Evolutionary conservation across 805 yeast species (phyloP).

Genomic region (Kuraishia borneana): DNA sequence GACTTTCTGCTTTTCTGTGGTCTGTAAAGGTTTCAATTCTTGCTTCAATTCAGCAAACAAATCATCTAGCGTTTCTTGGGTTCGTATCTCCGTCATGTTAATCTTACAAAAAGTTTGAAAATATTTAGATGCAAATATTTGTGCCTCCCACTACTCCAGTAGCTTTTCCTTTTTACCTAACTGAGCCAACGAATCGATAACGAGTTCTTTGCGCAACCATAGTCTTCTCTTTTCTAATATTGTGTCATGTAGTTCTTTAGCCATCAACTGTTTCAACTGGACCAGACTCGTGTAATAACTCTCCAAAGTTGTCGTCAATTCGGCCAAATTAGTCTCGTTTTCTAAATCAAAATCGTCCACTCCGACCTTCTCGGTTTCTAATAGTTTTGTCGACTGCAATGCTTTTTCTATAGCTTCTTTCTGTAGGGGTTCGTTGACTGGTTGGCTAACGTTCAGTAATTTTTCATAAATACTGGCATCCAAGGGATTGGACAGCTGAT

Average conservation of each 20-base stretch:
- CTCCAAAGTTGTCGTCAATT: slow-evolving; percentile 9
- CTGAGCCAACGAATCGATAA: slow-evolving; percentile 10
- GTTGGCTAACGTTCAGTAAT: slow-evolving; percentile 2
- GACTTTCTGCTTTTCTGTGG: background rate
- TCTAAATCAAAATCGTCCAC: slow-evolving; percentile 5
- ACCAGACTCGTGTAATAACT: slow-evolving; percentile 10
- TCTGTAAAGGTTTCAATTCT: background rate
- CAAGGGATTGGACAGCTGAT: slow-evolving; percentile 3
- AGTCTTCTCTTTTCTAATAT: slow-evolving; percentile 8
- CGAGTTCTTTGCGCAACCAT: slow-evolving; percentile 17
- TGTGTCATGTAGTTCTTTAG: slow-evolving; percentile 10
- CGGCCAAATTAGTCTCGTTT: slow-evolving; percentile 4
- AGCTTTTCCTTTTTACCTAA: background rate
- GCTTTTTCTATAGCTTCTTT: slow-evolving; percentile 3
- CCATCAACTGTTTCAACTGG: slow-evolving; percentile 8
- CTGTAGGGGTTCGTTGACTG: slow-evolving; percentile 8
- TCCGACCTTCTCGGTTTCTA: slow-evolving; percentile 4
- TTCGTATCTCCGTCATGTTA: background rate
- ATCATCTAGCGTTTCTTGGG: slow-evolving; percentile 1
- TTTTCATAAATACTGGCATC: slow-evolving; percentile 1
- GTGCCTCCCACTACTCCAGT: background rate
- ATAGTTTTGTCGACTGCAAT: slow-evolving; percentile 1
- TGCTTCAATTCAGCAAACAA: slow-evolving; percentile 2
- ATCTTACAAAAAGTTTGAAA: background rate
- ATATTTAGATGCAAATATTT: background rate